Base-by-base conservation (phyloP, 345 rosid genomes). In the Luvunga scandens region DNA sequence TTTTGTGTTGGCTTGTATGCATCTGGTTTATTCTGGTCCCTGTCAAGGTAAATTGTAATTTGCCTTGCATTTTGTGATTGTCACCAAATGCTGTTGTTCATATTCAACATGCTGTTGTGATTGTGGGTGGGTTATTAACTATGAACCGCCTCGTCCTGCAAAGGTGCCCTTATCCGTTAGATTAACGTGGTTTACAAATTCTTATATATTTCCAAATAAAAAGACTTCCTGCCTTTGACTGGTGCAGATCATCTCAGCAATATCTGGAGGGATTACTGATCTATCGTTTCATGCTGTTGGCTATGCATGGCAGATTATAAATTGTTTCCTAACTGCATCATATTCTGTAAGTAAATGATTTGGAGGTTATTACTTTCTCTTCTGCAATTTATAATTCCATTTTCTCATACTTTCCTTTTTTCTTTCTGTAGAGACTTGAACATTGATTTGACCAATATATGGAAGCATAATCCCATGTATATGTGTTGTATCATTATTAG, bases 191-290 rank as follows among this genome's bases (percentile, higher is more conserved):
- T 81, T 61, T 34, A 30, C 7, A 18, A 1, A 33, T 62, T 67
- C 27, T 25, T 63, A 21, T n/a, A 18, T 56, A 42, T 61, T 38
- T 64, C 42, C 57, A 68, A 69, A 28, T 39, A 78, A 64, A 33
- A 33, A 9, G 60, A 63, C 27, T 64, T 36, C 72, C 77, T 76
- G 22, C 24, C 39, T 63, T 76, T 73, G 7, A 48, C 77, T 57
- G 66, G 27, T 81, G 77, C 93, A 95, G 98, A 92, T 95, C 6
- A 82, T 96, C 78, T 96, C 99, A 63, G 99, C 99, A 59, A 86
- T 96, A 73, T 96, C 97, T 66, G 99, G 99, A 71, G 99, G 99
- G 79, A 84, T 96, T 59, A 96, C 98, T 1, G 99, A 96, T 89
- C 90, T 94, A 69, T 90, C 95, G 70, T 96, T 96, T 81, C 84